A percentile compares a stretch with the other conserved stretches of the same genome.
Evolutionary conservation across 2,329 filamentous ascomycete genomes (phyloP).

Genomic region (Stylonectria norvegica): DNA sequence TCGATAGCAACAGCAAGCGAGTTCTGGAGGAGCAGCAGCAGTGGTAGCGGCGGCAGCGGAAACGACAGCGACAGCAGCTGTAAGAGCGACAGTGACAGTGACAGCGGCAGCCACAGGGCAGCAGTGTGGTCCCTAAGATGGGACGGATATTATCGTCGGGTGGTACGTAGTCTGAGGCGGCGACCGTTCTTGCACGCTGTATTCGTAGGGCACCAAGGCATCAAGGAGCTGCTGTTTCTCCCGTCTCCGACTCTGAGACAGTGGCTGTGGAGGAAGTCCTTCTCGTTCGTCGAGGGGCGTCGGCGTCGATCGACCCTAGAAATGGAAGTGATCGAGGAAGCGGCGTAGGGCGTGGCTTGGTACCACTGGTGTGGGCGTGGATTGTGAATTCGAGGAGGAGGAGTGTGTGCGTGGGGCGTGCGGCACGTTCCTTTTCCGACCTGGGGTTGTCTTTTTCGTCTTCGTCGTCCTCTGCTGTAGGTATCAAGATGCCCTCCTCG

Average conservation of each 20-base stretch:
- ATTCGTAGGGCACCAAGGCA: too few species aligned
- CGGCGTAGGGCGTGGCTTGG: constrained; percentile 7
- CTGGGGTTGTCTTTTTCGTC: constrained; percentile 7
- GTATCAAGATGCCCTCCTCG: neutral
- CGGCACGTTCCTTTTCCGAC: constrained; percentile 9
- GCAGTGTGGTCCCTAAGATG: constrained; percentile 3
- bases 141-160: neutral
- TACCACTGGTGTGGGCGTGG: constrained; percentile 3
- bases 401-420: constrained; percentile 9
- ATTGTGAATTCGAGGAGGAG: constrained; percentile 2
- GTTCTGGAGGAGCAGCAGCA: neutral
- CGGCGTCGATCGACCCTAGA: constrained; percentile 6
- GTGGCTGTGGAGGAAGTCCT: constrained; percentile 4
- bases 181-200: constrained; percentile 6
- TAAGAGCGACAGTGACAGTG: neutral
- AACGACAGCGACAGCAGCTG: neutral
- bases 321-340: constrained; percentile 10
- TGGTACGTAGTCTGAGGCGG: neutral
- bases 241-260: neutral
- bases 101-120: constrained; percentile 4
- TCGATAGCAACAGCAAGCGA: neutral
- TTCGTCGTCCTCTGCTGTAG: constrained; percentile 3
- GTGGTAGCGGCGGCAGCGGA: too few species aligned
- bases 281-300: constrained; percentile 11
- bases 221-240: constrained; percentile 5